Base-by-base conservation (phyloP, 768 basidiomycete species). In the Trametopsis cervina region DNA sequence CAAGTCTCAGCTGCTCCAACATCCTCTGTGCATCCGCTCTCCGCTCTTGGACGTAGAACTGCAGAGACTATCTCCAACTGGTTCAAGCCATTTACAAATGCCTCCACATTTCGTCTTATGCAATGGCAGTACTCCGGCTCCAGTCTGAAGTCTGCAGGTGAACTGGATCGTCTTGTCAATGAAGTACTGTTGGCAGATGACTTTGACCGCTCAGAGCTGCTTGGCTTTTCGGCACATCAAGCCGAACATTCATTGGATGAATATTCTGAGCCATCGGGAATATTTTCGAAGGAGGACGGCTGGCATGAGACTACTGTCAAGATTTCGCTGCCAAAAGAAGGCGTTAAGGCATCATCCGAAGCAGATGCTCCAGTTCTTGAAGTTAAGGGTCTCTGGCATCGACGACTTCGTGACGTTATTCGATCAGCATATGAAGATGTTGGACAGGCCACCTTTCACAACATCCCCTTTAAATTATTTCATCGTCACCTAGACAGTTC, bases 101-200 rank as follows among this genome's bases (percentile, higher is more conserved):
- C 44, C 22, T 49, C 62, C 0, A 44, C 48, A 2, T 63, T 56
- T 23, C 56, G 57, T 0, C 62, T 64, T 15, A 54, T 63, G 58
- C 15, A 47, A 3, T 69, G 69, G 68, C 48, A 56, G 4, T 65
- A 63, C 38, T 54, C 54, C 9, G 60, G 63, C 0, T 60, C 57
- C 2, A 57, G 41, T 12, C 20, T 21, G 0, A 69, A 68, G 41
- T 65, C 66, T 2, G 42, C 48, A 2, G 24, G 17, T 0, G 63
- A 67, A 24, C 40, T 65, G 0, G 44, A 67, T 11, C 46, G 45
- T 0, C 57, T 71, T 0, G 60, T 63, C 4, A 27, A 61, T n/a
- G 50, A 53, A 1, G 66, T 62, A 9, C 40, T 67, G 7, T 18
- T 42, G 0, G 54, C 57, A 17, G 37, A 41, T 3, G 50, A 51